Percentiles rank a stretch among this genome's conserved stretches.
Conservation (phyloP, 2,329 filamentous ascomycete genomes). For the Aspergillus jensenii region DNA sequence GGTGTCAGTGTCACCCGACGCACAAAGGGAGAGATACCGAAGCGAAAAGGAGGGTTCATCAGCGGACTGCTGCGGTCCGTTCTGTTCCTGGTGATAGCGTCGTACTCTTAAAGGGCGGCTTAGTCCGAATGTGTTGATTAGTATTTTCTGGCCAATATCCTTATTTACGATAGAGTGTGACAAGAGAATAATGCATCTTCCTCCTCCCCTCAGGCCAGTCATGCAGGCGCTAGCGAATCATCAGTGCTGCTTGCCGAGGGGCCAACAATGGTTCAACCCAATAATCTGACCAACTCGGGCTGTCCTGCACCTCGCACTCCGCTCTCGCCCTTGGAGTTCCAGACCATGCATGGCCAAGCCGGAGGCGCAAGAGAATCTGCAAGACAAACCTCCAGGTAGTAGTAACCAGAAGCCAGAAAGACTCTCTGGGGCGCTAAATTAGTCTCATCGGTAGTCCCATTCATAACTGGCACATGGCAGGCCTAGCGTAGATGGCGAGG, state of each 20-base stretch:
- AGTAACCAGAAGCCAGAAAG: neutral
- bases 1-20: conserved; percentile 11
- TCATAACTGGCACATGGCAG: conserved; percentile 12
- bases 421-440: conserved; percentile 6
- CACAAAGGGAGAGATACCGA: neutral
- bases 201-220: neutral
- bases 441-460: conserved; percentile 10
- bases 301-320: neutral
- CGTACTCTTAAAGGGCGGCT: neutral
- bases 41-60: conserved; percentile 9
- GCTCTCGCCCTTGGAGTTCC: conserved; percentile 3
- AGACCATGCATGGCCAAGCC: conserved; percentile 3
- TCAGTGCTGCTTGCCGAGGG: conserved; percentile 2
- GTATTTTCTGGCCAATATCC: conserved; percentile 6
- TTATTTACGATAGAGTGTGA: conserved; percentile 10
- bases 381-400: neutral
- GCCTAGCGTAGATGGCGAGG: neutral
- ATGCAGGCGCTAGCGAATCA: conserved; percentile 8
- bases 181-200: conserved; percentile 1
- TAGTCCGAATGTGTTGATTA: neutral
- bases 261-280: neutral
- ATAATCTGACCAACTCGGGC: conserved; percentile 3
- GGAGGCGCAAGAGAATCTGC: neutral
- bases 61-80: conserved; percentile 5
- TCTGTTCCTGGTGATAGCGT: conserved; percentile 9